A percentile compares a stretch with the other conserved stretches of the same genome.
phyloP scores from a whole-genome alignment of 2,329 filamentous ascomycete species.

The Neofusicoccum umdonicola region DNA sequence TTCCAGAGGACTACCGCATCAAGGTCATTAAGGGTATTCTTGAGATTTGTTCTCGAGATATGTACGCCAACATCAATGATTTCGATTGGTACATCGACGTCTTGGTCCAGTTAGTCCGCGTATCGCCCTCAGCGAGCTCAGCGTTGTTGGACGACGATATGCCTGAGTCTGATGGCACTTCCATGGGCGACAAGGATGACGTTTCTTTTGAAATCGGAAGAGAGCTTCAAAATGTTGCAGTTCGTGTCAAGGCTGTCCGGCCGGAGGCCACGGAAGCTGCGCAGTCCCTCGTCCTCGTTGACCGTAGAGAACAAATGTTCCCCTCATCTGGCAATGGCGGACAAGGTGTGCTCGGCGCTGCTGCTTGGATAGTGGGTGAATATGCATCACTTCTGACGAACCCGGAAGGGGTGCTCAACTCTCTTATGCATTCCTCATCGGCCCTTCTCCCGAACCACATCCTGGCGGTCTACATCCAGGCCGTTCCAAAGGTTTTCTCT shows the following conservation, averaged over 20 bases:
- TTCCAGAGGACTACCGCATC: conserved; percentile 82
- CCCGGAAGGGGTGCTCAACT: conserved; percentile 70
- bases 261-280: conserved; percentile 78
- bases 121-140: conserved; percentile 53
- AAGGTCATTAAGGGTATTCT: conserved; percentile 82
- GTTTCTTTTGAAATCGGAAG: conserved; percentile 73
- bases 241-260: conserved; percentile 84
- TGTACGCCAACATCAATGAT: conserved; percentile 80
- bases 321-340: conserved; percentile 50
- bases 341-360: conserved; percentile 67
- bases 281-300: conserved; percentile 67
- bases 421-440: conserved; percentile 67
- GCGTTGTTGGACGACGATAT: neutral
- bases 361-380: conserved; percentile 86
- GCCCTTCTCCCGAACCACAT: conserved; percentile 60
- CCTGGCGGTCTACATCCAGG: conserved; percentile 78
- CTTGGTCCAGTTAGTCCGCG: conserved; percentile 76
- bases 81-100: conserved; percentile 98
- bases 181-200: conserved; percentile 27
- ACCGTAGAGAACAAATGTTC: conserved; percentile 58
- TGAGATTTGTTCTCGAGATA: conserved; percentile 84
- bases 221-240: conserved; percentile 85
- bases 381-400: conserved; percentile 71
- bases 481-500: conserved; percentile 81
- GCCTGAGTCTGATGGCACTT: conserved; percentile 22